Evolutionary conservation across 148 eudicot species (phyloP), one percentile per base, ranked within the genome.

Genomic region (Nepenthes mirabilis): DNA sequence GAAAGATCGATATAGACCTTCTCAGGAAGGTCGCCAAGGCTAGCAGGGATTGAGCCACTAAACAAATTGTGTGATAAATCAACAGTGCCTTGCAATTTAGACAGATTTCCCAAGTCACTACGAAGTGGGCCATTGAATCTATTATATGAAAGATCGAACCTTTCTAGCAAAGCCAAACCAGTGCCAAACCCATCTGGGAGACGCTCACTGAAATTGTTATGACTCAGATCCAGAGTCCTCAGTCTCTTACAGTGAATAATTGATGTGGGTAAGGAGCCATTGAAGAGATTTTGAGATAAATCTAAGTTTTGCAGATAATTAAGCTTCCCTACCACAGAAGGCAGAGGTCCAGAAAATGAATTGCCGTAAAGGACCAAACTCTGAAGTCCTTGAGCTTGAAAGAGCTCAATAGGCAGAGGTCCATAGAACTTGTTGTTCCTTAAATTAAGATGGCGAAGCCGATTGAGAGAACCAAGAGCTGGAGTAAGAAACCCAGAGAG

Each of bases 1-100:
- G 91, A 86, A 14, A 93, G 84, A 79, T 93, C 99, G 68, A 93
- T 88, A 57, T 93, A 93, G 43, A 93, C 96, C 67, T 93, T 93
- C 72, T 93, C 99, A 65, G 99, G 99, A 70, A 93, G 87, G 35
- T 93, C 82, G 14, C 99, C 99, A 47, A 93, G 82, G 57, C 86
- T 86, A 74, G 95, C 67, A 36, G 99, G 99, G 59, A 93, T 86
- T 33, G 77, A 76, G 59, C 99, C 99, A 76, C 72, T 86, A 70
- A 93, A 89, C 79, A 75, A 55, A 67, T 93, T 93, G 77, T 84
- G 95, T 11, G 95, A 86, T 58, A 93, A 82, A 81, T 93, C 91
- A 72, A 80, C 77, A 79, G 97, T 89, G 14, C 87, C 99, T 82
- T 93, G 87, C 62, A 93, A 79, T 71, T 79, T 80, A 70, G 91